Evolutionary conservation across 441 rosid genomes (phyloP).

Genomic region (Omphalea diandra): DNA sequence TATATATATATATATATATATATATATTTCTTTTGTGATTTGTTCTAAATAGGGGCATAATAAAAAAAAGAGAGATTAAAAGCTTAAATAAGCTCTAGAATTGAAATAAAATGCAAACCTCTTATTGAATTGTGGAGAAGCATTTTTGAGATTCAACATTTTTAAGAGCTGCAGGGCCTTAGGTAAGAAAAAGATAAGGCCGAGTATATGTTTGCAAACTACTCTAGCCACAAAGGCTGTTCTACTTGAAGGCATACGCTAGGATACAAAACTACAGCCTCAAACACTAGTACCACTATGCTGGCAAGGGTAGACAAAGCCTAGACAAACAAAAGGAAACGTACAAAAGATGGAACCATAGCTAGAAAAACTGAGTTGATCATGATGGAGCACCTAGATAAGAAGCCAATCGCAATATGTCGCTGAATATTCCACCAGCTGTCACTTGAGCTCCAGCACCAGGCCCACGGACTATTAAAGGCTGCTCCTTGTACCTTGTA

Average conservation of each 20-base stretch:
- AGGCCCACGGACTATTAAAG: conserved; percentile 93
- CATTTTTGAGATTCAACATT: neutral
- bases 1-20: too few species aligned
- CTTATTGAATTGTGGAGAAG: neutral
- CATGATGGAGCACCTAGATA: conserved; percentile 96
- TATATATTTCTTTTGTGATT: too few species aligned
- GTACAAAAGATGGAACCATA: neutral
- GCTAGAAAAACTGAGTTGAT: neutral
- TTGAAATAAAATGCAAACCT: neutral
- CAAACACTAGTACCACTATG: neutral
- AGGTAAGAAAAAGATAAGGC: neutral
- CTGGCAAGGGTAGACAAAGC: neutral
- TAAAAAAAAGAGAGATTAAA: neutral
- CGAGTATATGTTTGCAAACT: neutral
- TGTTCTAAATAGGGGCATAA: too few species aligned
- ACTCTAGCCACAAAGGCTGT: neutral
- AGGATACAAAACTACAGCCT: neutral
- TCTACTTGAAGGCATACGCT: neutral
- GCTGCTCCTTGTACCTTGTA: conserved; percentile 80
- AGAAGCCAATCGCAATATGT: conserved; percentile 83
- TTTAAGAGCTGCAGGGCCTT: neutral
- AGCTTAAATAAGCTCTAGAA: neutral
- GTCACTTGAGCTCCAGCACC: conserved; percentile 99
- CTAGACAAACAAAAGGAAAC: neutral
- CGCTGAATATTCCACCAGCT: conserved; percentile 95